These are phyloP conservation scores for Ammopiptanthus mongolicus DNA, from an alignment of 306 rosid species.

Conservation along the genomic window DNA sequence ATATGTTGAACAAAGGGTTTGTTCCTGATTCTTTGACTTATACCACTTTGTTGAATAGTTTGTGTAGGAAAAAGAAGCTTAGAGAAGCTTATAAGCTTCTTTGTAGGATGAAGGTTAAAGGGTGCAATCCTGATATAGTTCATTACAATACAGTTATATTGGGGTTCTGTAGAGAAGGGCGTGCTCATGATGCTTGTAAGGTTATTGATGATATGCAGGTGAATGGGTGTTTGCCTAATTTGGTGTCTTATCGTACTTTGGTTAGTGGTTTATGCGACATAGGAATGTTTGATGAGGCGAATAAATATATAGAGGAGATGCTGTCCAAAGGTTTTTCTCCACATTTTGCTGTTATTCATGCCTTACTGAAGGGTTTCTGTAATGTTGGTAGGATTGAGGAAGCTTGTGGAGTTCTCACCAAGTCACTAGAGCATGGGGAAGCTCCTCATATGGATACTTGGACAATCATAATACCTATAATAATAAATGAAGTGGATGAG, in stretches of 20 bases:
- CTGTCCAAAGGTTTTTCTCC: constrained; percentile 57
- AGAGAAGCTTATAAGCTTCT: constrained; percentile 89
- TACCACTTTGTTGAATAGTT: constrained; percentile 80
- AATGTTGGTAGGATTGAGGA: constrained; percentile 73
- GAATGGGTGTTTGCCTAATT: constrained; percentile 75
- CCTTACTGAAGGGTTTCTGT: constrained; percentile 58
- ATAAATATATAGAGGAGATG: constrained; percentile 50
- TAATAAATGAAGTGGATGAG: constrained; percentile 59
- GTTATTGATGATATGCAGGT: constrained; percentile 66
- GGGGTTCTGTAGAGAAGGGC: constrained; percentile 86
- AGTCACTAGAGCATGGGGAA: constrained; percentile 49
- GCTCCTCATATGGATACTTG: constrained; percentile 70
- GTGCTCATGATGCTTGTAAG: constrained; percentile 67
- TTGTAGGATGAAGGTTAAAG: constrained; percentile 92
- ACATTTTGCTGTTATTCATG: constrained; percentile 61
- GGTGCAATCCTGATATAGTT: constrained; percentile 84
- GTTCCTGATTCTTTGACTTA: constrained; percentile 77
- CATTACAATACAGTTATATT: constrained; percentile 72
- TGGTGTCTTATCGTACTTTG: constrained; percentile 70
- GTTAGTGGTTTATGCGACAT: constrained; percentile 54
- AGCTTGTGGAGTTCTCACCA: constrained; percentile 50
- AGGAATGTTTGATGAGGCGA: constrained; percentile 73
- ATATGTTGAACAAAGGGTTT: constrained; percentile 87
- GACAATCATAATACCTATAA: constrained; percentile 46
- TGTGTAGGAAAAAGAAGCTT: constrained; percentile 86